phyloP scores from a whole-genome alignment of 495 filamentous ascomycete species.

The Zalerion maritima region DNA sequence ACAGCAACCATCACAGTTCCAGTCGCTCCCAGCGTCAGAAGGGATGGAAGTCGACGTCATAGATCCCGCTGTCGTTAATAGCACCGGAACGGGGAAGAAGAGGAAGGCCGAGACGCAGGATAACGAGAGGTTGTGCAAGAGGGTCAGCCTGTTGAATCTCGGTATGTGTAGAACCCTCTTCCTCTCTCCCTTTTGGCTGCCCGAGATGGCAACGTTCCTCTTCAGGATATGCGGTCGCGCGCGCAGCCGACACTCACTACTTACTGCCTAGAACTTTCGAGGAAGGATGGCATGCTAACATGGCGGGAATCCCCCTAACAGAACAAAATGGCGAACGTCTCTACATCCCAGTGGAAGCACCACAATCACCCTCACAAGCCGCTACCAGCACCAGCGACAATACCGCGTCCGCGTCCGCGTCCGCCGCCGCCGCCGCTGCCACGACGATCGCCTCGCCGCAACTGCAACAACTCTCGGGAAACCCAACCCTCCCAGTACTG shows the following conservation, averaged over 20 bases:
- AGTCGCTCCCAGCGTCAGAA: no score
- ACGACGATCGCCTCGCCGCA: background rate
- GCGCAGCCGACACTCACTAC: no score
- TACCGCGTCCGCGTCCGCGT: slow-evolving; percentile 1
- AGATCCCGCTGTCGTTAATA: no score
- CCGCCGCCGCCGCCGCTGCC: background rate
- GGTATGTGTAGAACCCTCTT: slow-evolving; percentile 39
- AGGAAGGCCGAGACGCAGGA: slow-evolving; percentile 35
- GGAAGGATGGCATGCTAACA: no score
- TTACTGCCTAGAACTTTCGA: no score
- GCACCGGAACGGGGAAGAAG: slow-evolving; percentile 33
- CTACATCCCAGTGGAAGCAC: slow-evolving; percentile 37
- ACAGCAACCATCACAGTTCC: no score
- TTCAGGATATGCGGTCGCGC: slow-evolving; percentile 1
- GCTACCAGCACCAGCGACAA: slow-evolving; percentile 5
- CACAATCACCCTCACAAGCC: slow-evolving; percentile 11
- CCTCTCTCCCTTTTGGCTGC: background rate
- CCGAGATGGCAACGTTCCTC: slow-evolving; percentile 2
- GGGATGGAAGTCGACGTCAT: no score
- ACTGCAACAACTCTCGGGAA: slow-evolving; percentile 2
- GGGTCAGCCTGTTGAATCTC: slow-evolving; percentile 66
- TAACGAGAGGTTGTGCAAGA: slow-evolving; percentile 56
- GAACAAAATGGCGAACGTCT: slow-evolving; percentile 40
- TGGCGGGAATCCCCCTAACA: slow-evolving; percentile 14
- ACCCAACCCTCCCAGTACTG: slow-evolving; percentile 1